phyloP scores from a whole-genome alignment of 345 rosid species.

The Anacardium occidentale region DNA sequence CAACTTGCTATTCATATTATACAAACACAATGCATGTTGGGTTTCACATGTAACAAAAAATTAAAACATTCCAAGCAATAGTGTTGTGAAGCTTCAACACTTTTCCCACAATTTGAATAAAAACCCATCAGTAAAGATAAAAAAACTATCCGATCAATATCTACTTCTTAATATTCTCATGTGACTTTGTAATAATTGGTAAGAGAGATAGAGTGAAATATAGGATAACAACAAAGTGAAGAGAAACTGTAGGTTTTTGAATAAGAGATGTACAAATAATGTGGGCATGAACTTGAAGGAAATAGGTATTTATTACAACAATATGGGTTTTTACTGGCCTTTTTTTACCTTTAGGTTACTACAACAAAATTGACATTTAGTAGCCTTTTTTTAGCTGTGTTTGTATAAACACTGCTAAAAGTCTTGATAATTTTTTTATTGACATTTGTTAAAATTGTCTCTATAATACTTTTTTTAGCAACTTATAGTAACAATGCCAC shows the following conservation, averaged over 20 bases:
- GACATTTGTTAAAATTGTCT: no score
- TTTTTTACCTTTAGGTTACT: no score
- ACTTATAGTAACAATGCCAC: no score
- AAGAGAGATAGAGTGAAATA: constrained; percentile 41
- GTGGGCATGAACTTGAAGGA: constrained; percentile 69
- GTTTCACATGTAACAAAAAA: constrained; percentile 68
- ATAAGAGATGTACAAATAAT: constrained; percentile 46
- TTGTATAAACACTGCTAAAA: no score
- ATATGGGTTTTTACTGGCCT: no score
- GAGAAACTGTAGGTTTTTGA: constrained; percentile 42
- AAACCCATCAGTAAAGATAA: constrained; percentile 62
- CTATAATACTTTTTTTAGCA: no score
- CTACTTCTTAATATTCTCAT: constrained; percentile 59
- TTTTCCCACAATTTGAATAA: constrained; percentile 38
- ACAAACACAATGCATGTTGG: constrained; percentile 52
- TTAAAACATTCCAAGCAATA: constrained; percentile 74
- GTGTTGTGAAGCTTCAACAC: constrained; percentile 47
- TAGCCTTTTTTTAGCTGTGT: no score
- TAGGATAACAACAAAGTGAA: constrained; percentile 50
- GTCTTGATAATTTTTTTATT: no score
- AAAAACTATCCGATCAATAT: constrained; percentile 52
- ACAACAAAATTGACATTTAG: no score
- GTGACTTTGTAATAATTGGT: constrained; percentile 64
- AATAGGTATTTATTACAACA: constrained; percentile 38
- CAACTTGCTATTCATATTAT: constrained; percentile 47